phyloP scores from a whole-genome alignment of 257 asterid genomes.

The Nicotiana sylvestris region DNA sequence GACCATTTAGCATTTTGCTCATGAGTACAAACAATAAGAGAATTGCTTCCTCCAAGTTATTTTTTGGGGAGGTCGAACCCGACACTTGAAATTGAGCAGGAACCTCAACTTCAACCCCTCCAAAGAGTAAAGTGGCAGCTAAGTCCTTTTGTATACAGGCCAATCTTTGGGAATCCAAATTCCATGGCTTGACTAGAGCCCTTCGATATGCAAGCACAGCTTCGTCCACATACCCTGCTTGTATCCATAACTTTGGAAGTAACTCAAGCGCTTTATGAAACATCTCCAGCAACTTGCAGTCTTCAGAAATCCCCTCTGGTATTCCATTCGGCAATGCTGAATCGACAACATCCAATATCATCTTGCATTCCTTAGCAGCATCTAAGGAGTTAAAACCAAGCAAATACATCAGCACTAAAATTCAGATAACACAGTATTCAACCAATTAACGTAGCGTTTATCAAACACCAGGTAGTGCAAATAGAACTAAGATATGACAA shows the following conservation, averaged over 20 bases:
- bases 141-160: conserved; percentile 70
- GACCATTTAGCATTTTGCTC: conserved; percentile 51
- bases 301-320: conserved; percentile 41
- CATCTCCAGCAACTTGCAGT: conserved; percentile 64
- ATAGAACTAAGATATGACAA: neutral
- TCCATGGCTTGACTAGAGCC: conserved; percentile 74
- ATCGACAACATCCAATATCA: conserved; percentile 72
- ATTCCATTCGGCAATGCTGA: conserved; percentile 74
- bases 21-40: conserved; percentile 60
- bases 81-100: conserved; percentile 33
- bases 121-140: conserved; percentile 60
- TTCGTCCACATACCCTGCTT: conserved; percentile 61
- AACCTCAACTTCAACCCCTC: conserved; percentile 58
- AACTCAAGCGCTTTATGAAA: conserved; percentile 73
- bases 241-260: conserved; percentile 72
- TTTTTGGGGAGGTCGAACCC: conserved; percentile 33
- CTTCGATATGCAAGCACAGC: conserved; percentile 69
- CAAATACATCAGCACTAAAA: conserved; percentile 10
- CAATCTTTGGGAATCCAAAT: conserved; percentile 53
- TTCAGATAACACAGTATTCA: conserved; percentile 9
- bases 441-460: neutral
- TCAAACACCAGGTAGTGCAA: neutral
- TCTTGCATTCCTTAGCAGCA: conserved; percentile 85
- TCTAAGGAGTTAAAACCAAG: conserved; percentile 30
- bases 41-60: conserved; percentile 67